These are phyloP conservation scores for Aegilops tauschii DNA, from an alignment of 176 grass and related monocot species.

Conservation along the genomic window DNA sequence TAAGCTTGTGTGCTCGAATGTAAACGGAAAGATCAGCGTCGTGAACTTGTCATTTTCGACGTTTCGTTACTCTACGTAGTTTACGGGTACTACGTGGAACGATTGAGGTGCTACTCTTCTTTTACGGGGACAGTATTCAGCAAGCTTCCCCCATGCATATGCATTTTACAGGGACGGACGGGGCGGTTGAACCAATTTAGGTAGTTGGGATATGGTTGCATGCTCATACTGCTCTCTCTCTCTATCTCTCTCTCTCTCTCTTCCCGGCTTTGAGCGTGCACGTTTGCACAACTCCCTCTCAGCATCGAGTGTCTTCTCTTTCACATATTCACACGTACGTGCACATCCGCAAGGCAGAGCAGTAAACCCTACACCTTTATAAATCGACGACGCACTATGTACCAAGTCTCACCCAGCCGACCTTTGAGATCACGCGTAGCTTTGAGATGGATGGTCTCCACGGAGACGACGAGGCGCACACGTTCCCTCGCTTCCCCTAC, in stretches of 20 bases:
- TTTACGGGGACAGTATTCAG: background rate
- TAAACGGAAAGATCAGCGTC: background rate
- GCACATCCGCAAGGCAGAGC: background rate
- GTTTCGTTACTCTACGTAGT: background rate
- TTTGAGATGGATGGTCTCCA: constrained; percentile 48
- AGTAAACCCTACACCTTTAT: background rate
- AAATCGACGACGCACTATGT: constrained; percentile 28
- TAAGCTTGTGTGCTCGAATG: background rate
- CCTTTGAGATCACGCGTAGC: background rate
- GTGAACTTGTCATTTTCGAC: background rate
- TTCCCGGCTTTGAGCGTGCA: constrained; percentile 33
- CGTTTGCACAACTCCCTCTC: constrained; percentile 55
- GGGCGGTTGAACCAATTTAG: constrained; percentile 54
- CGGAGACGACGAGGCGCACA: constrained; percentile 32
- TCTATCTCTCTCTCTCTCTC: background rate
- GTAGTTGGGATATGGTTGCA: constrained; percentile 75
- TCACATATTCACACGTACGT: background rate
- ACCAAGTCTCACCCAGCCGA: background rate
- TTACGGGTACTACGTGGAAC: background rate
- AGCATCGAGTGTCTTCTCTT: constrained; percentile 36
- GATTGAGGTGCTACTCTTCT: background rate
- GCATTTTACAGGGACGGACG: constrained; percentile 20
- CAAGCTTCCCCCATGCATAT: constrained; percentile 18
- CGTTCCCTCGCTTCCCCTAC: constrained; percentile 40
- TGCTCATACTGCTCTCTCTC: constrained; percentile 16